These are phyloP conservation scores for Candida silvatica DNA, from an alignment of 805 yeast genomes.

Conservation along the genomic window DNA sequence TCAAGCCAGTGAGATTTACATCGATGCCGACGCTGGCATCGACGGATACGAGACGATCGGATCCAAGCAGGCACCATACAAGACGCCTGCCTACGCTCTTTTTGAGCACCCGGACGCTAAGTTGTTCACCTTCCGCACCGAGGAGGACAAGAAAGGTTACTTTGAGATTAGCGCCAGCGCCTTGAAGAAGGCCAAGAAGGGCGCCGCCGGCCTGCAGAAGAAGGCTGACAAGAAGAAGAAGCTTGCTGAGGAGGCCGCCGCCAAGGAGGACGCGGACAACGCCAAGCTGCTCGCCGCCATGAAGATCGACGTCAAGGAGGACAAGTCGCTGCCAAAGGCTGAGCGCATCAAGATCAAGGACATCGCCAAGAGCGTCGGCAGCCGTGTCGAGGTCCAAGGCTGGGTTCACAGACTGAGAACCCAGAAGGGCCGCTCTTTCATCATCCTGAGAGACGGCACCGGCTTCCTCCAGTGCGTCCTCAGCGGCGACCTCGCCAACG, in stretches of 20 bases:
- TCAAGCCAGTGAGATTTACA: conserved; percentile 35
- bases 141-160: conserved; percentile 49
- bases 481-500: conserved; percentile 86
- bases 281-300: conserved; percentile 72
- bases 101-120: conserved; percentile 39
- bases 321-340: conserved; percentile 64
- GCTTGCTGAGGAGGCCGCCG: conserved; percentile 41
- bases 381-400: conserved; percentile 74
- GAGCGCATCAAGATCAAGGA: conserved; percentile 54
- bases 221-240: conserved; percentile 61
- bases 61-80: conserved; percentile 59
- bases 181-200: conserved; percentile 92
- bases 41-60: conserved; percentile 59
- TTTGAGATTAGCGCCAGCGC: conserved; percentile 84
- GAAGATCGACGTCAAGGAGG: conserved; percentile 70
- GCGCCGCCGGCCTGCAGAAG: conserved; percentile 85
- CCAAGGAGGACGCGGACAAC: conserved; percentile 61
- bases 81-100: conserved; percentile 78
- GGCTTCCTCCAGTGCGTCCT: conserved; percentile 86
- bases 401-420: conserved; percentile 94
- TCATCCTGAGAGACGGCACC: conserved; percentile 92
- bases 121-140: conserved; percentile 50
- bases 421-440: conserved; percentile 86
- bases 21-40: conserved; percentile 65
- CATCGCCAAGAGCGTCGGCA: conserved; percentile 45